Base-by-base conservation (phyloP, 306 rosid species). In the Medicago ruthenica region DNA sequence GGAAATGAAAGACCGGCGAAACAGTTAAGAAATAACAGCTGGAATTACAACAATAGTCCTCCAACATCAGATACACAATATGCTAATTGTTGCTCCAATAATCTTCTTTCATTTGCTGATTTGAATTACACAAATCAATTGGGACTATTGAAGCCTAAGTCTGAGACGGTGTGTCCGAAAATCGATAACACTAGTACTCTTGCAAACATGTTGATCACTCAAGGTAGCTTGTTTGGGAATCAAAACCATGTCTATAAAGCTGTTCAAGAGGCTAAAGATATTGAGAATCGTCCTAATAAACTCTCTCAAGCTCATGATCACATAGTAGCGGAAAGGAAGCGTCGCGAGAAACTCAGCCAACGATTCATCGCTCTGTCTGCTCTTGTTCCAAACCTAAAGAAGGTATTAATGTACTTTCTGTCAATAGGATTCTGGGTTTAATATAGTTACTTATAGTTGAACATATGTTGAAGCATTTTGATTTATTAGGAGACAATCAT, bases 311-410 rank as follows among this genome's bases (percentile, higher is more conserved):
- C 92, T 64, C 96, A 88, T 70, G 97, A 92, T 70, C 98, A 95
- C 75, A 84, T 92, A 66, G 76, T 92, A 0, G 97, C 98, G 6
- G 98, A 95, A 73, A 79, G 98, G 85, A 92, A 87, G 76, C 82
- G 98, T 9, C 73, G 98, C 22, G 97, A 94, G 88, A 95, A 95
- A 81, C 98, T 95, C 72, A 90, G 90, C 81, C 97, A 95, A 64
- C 73, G 92, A 76, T 95, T 95, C 82, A 87, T 92, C 17, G 93
- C 97, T 80, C 82, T 94, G 22, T 90, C 98, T 73, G 98, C 98
- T 40, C 83, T 92, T 55, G 85, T 92, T 88, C 97, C 98, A n/a
- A 93, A 88, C 78, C 91, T 95, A 3, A 92, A 90, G 86, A 95
- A 95, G 97, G 98, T 95, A 79, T 10, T 64, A n/a, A 36, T 40